These are phyloP conservation scores for Alternaria postmessia DNA, from an alignment of 2,329 filamentous ascomycete genomes.

Conservation along the genomic window DNA sequence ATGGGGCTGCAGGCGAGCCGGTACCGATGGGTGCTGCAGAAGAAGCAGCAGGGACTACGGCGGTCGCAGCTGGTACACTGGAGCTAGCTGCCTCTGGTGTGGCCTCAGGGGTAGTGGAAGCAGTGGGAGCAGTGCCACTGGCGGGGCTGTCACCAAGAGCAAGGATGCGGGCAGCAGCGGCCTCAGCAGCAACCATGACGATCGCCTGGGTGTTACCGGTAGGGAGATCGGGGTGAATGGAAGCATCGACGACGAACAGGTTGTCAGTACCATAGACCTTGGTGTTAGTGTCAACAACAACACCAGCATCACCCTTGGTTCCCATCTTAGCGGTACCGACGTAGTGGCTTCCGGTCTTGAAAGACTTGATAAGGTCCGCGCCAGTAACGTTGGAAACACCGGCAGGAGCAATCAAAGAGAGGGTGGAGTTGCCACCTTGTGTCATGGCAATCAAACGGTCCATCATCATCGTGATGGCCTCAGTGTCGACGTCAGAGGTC, in stretches of 20 bases:
- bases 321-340: slow-evolving; percentile 65
- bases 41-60: background rate
- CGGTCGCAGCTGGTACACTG: background rate
- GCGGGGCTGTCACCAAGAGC: slow-evolving; percentile 46
- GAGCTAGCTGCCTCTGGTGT: slow-evolving; percentile 2
- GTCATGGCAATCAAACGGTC: slow-evolving; percentile 55
- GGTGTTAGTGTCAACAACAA: slow-evolving; percentile 51
- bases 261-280: slow-evolving; percentile 57
- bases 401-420: slow-evolving; percentile 44
- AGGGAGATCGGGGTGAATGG: slow-evolving; percentile 70
- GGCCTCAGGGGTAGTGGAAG: slow-evolving; percentile 11
- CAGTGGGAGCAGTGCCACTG: slow-evolving; percentile 3
- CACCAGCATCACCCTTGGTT: slow-evolving; percentile 49
- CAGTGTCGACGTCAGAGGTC: slow-evolving; percentile 55
- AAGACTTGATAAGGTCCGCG: slow-evolving; percentile 44
- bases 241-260: slow-evolving; percentile 57
- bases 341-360: slow-evolving; percentile 49
- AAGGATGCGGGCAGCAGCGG: slow-evolving; percentile 63
- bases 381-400: slow-evolving; percentile 53
- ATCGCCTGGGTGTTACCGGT: slow-evolving; percentile 73
- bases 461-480: slow-evolving; percentile 55
- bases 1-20: slow-evolving; percentile 9
- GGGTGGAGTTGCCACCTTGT: slow-evolving; percentile 36
- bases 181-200: slow-evolving; percentile 71
- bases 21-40: slow-evolving; percentile 9